Evolutionary conservation across 768 basidiomycete species (phyloP), one percentile per base, ranked within the genome.

Genomic region (Xanthoconium stramineum): DNA sequence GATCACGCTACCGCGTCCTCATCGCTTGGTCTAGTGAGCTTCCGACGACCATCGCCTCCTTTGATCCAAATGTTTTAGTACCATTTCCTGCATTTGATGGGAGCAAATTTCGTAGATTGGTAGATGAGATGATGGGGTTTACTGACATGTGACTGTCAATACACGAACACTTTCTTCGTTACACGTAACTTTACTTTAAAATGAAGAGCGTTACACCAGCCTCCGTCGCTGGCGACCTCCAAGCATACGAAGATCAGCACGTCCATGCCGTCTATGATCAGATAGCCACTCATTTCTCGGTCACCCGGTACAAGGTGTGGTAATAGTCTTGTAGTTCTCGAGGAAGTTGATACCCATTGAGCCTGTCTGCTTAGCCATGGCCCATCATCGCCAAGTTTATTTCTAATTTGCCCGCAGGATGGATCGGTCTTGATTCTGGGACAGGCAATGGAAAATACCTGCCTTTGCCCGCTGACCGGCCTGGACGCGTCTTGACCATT

Each of bases 361-460:
- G 47, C 46, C 45, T 43, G 50, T 47, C 54, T 38, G 33, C 50
- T 50, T 52, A 94, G 92, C 91, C 91, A 58, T 96, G 92, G 94
- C 94, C 95, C 6, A 82, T 96, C 57, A 87, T 95, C 46, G 80
- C 84, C 15, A 66, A 73, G 40, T 97, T 96, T 70, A 76, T 97
- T 28, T 76, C 81, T 8, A 81, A 79, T 40, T 68, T 97, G 14
- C 82, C 88, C 14, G 74, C 84, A 19, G 88, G 92, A 28, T 91
- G 85, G 76, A 75, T 97, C 36, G 96, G 96, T 12, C 79, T 99
- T 28, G 97, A 99, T 70, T 89, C 92, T 28, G 97, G 97, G 6
- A 93, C 93, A 28, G 97, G 97, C 2, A 99, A 99, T 63, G 97
- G 97, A 44, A 98, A 99, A 79, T 98, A 98, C 74, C 82, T 98